Conservation (phyloP, 495 filamentous ascomycete genomes). For the Neurospora sp. region DNA sequence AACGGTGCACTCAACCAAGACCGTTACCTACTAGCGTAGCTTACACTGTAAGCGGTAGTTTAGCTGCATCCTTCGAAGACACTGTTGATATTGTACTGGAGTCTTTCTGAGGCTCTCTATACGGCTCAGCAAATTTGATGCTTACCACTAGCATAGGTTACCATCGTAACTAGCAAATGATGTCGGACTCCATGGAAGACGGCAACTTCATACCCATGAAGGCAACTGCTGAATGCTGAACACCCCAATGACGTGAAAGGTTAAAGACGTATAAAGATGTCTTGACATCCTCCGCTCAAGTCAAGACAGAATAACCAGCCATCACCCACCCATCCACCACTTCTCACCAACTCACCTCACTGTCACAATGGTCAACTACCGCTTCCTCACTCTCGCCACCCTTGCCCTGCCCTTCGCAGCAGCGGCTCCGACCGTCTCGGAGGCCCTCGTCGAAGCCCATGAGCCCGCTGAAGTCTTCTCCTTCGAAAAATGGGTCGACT, state of each 20-base stretch:
- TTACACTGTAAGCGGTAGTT: neutral
- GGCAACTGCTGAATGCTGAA: neutral
- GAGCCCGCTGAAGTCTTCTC: neutral
- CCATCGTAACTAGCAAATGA: neutral
- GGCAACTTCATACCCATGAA: neutral
- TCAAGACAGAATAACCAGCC: neutral
- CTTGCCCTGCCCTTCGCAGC: neutral
- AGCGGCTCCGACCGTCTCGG: neutral
- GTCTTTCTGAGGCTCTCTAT: neutral
- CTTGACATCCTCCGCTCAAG: neutral
- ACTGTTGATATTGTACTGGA: neutral
- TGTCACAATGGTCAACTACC: neutral
- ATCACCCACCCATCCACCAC: neutral
- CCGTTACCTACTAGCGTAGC: neutral
- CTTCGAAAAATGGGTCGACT: constrained; percentile 1
- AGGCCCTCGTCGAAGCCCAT: neutral
- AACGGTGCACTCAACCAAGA: neutral
- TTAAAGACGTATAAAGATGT: neutral
- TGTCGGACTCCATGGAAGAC: neutral
- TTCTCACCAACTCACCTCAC: no score
- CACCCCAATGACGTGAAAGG: neutral
- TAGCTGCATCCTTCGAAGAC: neutral
- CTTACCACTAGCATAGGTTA: neutral
- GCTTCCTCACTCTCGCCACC: neutral
- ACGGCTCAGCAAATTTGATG: neutral